Evolutionary conservation across 129 eudicot species (phyloP).

Genomic region (Saposhnikovia divaricata): DNA sequence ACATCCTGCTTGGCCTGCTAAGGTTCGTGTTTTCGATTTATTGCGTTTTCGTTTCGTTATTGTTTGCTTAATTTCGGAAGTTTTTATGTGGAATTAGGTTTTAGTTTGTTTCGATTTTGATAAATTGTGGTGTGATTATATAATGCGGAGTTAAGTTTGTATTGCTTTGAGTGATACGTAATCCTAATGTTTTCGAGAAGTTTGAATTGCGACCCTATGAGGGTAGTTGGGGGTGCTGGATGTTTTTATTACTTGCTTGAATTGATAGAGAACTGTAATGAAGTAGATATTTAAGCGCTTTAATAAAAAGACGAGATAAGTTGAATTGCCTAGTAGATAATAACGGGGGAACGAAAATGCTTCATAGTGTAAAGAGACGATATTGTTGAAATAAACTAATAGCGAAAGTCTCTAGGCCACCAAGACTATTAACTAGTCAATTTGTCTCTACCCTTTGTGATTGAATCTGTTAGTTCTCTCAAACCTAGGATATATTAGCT

Average conservation of each 20-base stretch:
- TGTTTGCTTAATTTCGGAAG: not conserved
- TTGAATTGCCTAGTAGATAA: not conserved
- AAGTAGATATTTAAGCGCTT: not conserved
- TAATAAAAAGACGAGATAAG: too few relatives aligned
- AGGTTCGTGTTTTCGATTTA: constrained; percentile 41
- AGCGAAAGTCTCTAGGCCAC: not conserved
- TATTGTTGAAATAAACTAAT: not conserved
- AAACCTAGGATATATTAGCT: not conserved
- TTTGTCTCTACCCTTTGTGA: not conserved
- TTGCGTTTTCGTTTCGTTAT: not conserved
- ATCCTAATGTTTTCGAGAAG: not conserved
- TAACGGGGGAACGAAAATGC: not conserved
- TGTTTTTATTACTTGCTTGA: not conserved
- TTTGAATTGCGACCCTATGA: not conserved
- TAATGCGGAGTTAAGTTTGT: not conserved
- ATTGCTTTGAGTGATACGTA: not conserved
- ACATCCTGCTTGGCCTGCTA: constrained; percentile 96
- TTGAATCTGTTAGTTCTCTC: not conserved
- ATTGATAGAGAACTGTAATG: not conserved
- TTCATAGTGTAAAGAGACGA: not conserved
- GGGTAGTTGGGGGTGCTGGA: not conserved
- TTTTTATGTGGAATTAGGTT: constrained; percentile 1
- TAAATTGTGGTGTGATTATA: not conserved
- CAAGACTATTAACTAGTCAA: not conserved
- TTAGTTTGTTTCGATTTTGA: not conserved